phyloP scores from a whole-genome alignment of 768 basidiomycete species.

The Lactifluus subvellereus region DNA sequence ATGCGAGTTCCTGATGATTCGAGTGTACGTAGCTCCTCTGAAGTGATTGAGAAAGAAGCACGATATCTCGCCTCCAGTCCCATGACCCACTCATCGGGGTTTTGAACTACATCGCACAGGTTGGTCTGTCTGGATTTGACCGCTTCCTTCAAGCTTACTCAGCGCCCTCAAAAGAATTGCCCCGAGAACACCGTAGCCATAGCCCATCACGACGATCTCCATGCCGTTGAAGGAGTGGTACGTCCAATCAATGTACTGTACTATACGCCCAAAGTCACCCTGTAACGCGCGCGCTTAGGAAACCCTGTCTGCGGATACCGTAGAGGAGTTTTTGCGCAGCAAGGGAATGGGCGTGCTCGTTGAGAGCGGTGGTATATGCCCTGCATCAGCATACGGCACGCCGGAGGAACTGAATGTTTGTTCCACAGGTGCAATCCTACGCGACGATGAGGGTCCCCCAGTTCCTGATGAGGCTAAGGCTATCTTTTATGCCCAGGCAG shows the following conservation, averaged over 20 bases:
- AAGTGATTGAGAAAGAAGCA: not conserved
- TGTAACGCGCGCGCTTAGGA: not conserved
- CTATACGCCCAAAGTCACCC: not conserved
- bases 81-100: constrained; percentile 7
- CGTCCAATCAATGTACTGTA: not conserved
- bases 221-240: constrained; percentile 4
- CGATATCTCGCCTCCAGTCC: not conserved
- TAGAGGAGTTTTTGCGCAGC: not conserved
- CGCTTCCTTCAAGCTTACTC: not conserved
- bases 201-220: constrained; percentile 14
- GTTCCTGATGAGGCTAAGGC: not conserved
- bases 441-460: not conserved
- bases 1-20: not conserved
- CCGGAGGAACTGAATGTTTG: not conserved
- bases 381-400: not conserved
- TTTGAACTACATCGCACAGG: constrained; percentile 12
- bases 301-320: not conserved
- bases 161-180: not conserved
- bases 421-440: constrained; percentile 1
- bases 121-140: not conserved
- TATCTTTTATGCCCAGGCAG: constrained; percentile 1
- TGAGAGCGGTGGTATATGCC: constrained; percentile 8
- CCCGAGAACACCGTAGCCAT: constrained; percentile 2
- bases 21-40: not conserved
- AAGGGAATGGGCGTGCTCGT: not conserved